Base-by-base conservation (phyloP, 2,329 filamentous ascomycete genomes). In the Beauveria medogensis region DNA sequence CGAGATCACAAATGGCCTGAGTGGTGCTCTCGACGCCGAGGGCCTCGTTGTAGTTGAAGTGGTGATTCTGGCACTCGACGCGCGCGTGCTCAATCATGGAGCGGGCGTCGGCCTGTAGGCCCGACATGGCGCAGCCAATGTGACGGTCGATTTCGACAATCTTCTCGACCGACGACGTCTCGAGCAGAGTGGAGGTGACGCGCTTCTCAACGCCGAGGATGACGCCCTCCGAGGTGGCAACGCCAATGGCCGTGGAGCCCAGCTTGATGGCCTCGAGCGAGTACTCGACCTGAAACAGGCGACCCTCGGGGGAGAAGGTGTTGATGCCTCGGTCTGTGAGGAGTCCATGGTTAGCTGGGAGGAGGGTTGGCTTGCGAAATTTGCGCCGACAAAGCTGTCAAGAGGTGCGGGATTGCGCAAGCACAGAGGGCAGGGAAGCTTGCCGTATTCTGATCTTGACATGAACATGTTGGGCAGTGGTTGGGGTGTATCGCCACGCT, bases 241-340 rank as follows among this genome's bases (percentile, higher is more conserved):
- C 92, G 70, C 94, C 94, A 79, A 99, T 99, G 73, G 94, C 94
- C 69, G 94, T 99, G 71, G 91, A 96, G 69, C 94, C 94, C 68
- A 97, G 90, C 83, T 99, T 99, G 86, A 99, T 99, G 78, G 94
- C 94, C 82, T 99, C 94, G 76, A 99, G 89, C 63, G 94, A 97
- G 86, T 99, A 99, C 89, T 99, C 94, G 82, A 99, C 94, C 82
- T 99, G 94, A 85, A 99, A 99, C 77, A 99, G 90, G 78, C 94
- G 94, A 72, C 94, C 94, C 85, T 99, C 94, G 64, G 94, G 94
- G 70, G 94, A 99, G 86, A 99, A 99, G 84, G 94, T 99, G 85
- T 97, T 97, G 86, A 97, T 97, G 72, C 93, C 93, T 78, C 93
- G 92, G 82, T 97, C 92, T 97, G 69, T n/a, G 54, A 22, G 26